Conservation (phyloP, 768 basidiomycete genomes). For the Pleurotus ostreatus region DNA sequence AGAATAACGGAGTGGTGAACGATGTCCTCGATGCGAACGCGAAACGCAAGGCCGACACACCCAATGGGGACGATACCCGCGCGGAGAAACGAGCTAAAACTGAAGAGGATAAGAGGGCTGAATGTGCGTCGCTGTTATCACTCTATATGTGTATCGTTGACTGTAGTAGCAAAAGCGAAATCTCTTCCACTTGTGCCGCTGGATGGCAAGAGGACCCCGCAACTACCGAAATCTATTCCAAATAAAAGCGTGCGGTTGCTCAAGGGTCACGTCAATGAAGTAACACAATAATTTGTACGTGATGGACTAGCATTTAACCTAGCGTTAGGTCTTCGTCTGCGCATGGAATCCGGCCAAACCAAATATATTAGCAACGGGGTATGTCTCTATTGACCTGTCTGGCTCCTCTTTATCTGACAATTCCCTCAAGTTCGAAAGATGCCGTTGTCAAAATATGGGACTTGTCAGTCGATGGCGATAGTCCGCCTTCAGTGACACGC, state of each 20-base stretch:
- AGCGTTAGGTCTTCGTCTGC: constrained; percentile 68
- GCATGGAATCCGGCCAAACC: constrained; percentile 68
- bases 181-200: constrained; percentile 17
- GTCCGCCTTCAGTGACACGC: constrained; percentile 23
- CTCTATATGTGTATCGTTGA: not conserved
- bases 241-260: constrained; percentile 43
- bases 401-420: constrained; percentile 10
- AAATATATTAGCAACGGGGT: constrained; percentile 73
- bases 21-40: constrained; percentile 9
- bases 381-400: constrained; percentile 2
- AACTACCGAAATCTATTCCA: not conserved
- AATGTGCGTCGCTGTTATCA: not conserved
- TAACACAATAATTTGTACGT: constrained; percentile 16
- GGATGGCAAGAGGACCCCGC: not conserved
- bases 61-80: constrained; percentile 43
- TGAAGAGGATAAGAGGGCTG: constrained; percentile 33
- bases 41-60: constrained; percentile 51
- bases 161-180: constrained; percentile 26
- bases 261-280: constrained; percentile 61
- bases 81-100: constrained; percentile 63
- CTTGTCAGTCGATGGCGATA: constrained; percentile 26
- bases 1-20: constrained; percentile 1
- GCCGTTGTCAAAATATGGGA: constrained; percentile 73
- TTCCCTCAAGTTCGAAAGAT: constrained; percentile 63
- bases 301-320: too few relatives aligned